phyloP scores from a whole-genome alignment of 768 basidiomycete genomes.

The Lactarius psammicola region DNA sequence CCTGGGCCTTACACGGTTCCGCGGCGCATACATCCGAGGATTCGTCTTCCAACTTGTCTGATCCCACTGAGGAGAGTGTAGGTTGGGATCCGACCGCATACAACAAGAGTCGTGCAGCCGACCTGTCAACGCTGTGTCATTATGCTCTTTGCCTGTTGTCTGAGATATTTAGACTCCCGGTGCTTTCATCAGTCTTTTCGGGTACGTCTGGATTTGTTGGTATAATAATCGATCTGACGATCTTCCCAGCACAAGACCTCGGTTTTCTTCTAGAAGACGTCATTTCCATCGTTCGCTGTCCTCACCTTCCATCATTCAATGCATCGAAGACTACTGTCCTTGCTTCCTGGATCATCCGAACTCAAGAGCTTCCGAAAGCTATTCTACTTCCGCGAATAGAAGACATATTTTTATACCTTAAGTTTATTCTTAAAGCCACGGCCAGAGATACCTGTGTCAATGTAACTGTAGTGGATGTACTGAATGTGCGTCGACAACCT shows the following conservation, averaged over 20 bases:
- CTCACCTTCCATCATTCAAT: not conserved
- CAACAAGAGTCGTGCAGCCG: not conserved
- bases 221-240: not conserved
- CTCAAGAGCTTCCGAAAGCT: conserved; percentile 18
- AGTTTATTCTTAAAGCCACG: conserved; percentile 11
- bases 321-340: conserved; percentile 13
- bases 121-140: conserved; percentile 15
- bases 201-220: conserved; percentile 3
- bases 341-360: conserved; percentile 20
- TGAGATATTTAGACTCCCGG: conserved; percentile 22
- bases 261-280: conserved; percentile 18
- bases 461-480: conserved; percentile 20
- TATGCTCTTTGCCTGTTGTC: conserved; percentile 22
- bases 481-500: conserved; percentile 8
- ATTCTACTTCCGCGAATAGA: conserved; percentile 16
- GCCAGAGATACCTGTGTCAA: conserved; percentile 2
- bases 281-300: conserved; percentile 2
- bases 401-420: conserved; percentile 10
- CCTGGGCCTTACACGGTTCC: not conserved
- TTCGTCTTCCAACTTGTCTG: no score
- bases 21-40: not conserved
- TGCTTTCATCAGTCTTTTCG: conserved; percentile 14
- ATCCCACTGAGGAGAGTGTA: no score
- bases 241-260: conserved; percentile 14
- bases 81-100: not conserved